These are phyloP conservation scores for Rhodotorula toruloides DNA, from an alignment of 768 basidiomycete species.

Conservation along the genomic window DNA sequence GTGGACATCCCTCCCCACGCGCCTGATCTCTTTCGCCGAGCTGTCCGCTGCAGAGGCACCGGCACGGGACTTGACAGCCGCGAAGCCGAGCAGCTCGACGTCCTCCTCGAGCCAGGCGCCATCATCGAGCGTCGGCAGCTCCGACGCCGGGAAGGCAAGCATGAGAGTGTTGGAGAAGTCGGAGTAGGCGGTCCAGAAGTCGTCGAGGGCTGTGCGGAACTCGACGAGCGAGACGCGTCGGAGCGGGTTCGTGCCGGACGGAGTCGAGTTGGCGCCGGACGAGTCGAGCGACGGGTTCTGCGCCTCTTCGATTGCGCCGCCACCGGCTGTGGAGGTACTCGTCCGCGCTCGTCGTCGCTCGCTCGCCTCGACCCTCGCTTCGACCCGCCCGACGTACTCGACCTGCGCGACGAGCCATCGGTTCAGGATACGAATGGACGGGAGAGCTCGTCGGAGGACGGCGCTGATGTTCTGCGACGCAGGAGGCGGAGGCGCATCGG, in stretches of 20 bases:
- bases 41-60: constrained; percentile 33
- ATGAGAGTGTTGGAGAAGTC: constrained; percentile 62
- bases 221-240: not conserved
- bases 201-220: constrained; percentile 40
- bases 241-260: not conserved
- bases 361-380: constrained; percentile 16
- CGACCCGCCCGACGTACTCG: constrained; percentile 56
- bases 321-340: not conserved
- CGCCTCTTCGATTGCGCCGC: constrained; percentile 13
- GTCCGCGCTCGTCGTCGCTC: constrained; percentile 10
- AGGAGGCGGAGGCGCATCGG: constrained; percentile 47
- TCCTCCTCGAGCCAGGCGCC: constrained; percentile 76
- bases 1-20: constrained; percentile 52
- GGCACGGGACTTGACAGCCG: constrained; percentile 55
- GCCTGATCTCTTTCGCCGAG: constrained; percentile 9
- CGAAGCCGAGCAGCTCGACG: constrained; percentile 76
- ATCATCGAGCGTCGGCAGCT: constrained; percentile 51
- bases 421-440: constrained; percentile 75
- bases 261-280: constrained; percentile 42
- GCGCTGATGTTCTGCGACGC: constrained; percentile 80
- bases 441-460: constrained; percentile 73
- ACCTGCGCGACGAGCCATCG: constrained; percentile 82
- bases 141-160: constrained; percentile 61
- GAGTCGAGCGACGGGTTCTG: constrained; percentile 5
- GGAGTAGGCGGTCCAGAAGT: constrained; percentile 70